Evolutionary conservation across 306 rosid genomes (phyloP).

Genomic region (Carpinus fangiana): DNA sequence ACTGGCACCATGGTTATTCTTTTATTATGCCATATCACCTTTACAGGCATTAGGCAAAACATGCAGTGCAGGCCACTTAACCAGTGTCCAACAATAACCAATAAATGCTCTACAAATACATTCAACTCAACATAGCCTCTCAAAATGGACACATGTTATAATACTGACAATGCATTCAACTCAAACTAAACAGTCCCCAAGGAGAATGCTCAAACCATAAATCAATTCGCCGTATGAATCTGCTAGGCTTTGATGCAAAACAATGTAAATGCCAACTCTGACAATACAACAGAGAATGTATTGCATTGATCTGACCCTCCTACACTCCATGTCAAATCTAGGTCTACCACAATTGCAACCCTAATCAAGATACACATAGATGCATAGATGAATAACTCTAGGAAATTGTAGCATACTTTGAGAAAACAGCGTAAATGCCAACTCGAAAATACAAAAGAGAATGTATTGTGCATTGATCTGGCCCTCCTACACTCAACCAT

Average conservation of each 20-base stretch:
- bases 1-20: background rate
- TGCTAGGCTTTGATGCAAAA: background rate
- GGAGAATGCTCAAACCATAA: background rate
- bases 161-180: background rate
- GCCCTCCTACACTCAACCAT: background rate
- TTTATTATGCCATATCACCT: background rate
- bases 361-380: background rate
- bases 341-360: background rate
- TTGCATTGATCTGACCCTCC: background rate
- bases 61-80: background rate
- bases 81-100: background rate
- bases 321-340: background rate
- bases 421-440: background rate
- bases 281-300: background rate
- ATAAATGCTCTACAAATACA: background rate
- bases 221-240: background rate
- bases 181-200: background rate
- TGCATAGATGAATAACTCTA: background rate
- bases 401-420: background rate
- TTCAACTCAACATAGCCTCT: conserved; percentile 1
- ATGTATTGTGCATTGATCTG: background rate
- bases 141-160: background rate
- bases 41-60: background rate
- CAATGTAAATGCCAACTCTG: background rate
- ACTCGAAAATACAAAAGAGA: background rate